Evolutionary conservation across 352 stramenopile species (phyloP), one percentile per base, ranked within the genome.

Genomic region (Phytophthora lateralis): DNA sequence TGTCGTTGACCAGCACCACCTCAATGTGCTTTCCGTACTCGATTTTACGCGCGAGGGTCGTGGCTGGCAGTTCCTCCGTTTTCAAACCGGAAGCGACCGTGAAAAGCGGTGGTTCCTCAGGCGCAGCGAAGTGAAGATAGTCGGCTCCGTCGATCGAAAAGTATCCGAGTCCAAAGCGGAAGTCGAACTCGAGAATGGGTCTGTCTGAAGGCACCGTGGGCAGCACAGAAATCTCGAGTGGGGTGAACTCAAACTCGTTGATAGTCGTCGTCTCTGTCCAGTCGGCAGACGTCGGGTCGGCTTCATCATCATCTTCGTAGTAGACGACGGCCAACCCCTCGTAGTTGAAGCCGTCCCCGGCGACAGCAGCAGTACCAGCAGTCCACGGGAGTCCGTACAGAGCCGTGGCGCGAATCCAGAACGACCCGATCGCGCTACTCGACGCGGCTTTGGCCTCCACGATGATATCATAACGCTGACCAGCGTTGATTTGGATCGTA

Each of bases 401-500:
- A 1, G 14, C 48, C 2, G 49, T 69, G n/a, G 62, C 55, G 4
- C 67, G 63, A 11, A 75, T 69, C 67, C 67, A 75, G 35, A 62
- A 73, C 0, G 49, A 65, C 9, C 55, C 51, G 37, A 55, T 58
- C 8, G 30, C 6, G 20, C 21, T 57, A 42, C 38, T 30, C 6
- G 42, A 60, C 21, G 65, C 17, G 2, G 54, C 43, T 15, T 73
- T 69, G 0, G 56, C 56, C 15, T 68, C 27, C 6, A 75, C 55
- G 24, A 75, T 37, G 29, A 75, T 45, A 30, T 75, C 67, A 34
- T 72, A 72, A 2, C 67, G 67, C 26, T 75, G 67, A 11, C 67
- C 67, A 41, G 62, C 53, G 24, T 75, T 75, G n/a, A 75, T 58
- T 18, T 50, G 27, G 11, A 77, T 20, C 2, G 49, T 69, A 24